A percentile compares a stretch with the other conserved stretches of the same genome.
phyloP scores from a whole-genome alignment of 2,329 filamentous ascomycete genomes.

The Ustulina deusta region DNA sequence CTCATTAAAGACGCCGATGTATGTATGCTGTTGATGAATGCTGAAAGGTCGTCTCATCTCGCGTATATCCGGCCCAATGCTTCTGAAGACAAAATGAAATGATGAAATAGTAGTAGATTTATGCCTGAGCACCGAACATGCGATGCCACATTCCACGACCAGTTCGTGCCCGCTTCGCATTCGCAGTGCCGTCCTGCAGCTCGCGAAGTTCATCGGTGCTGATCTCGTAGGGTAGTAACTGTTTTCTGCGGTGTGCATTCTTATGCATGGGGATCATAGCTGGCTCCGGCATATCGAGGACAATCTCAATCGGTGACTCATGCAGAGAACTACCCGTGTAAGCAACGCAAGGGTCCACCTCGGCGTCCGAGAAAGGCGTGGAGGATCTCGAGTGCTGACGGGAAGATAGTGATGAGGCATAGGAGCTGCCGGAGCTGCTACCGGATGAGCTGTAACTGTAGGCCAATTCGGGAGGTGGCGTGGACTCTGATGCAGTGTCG shows the following conservation, averaged over 20 bases:
- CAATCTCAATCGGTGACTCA: conserved; percentile 63
- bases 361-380: conserved; percentile 62
- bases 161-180: conserved; percentile 62
- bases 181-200: conserved; percentile 60
- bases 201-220: conserved; percentile 64
- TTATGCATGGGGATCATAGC: conserved; percentile 48
- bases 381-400: conserved; percentile 62
- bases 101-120: conserved; percentile 21
- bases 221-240: conserved; percentile 67
- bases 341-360: conserved; percentile 55
- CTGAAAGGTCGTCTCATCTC: conserved; percentile 28
- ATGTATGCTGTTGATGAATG: conserved; percentile 34
- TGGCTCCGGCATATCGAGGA: conserved; percentile 55
- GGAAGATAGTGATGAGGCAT: conserved; percentile 61
- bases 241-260: conserved; percentile 46
- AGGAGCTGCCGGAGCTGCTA: conserved; percentile 58
- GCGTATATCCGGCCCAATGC: conserved; percentile 33
- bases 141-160: conserved; percentile 65
- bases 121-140: conserved; percentile 59
- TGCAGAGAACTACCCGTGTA: conserved; percentile 58
- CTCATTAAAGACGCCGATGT: conserved; percentile 37
- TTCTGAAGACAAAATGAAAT: conserved; percentile 31
- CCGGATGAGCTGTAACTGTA: conserved; percentile 56
- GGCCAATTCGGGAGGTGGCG: conserved; percentile 63
- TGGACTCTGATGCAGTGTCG: conserved; percentile 50